These are phyloP conservation scores for Takashimella koratensis DNA, from an alignment of 1,284 basidiomycete genomes.

Conservation along the genomic window DNA sequence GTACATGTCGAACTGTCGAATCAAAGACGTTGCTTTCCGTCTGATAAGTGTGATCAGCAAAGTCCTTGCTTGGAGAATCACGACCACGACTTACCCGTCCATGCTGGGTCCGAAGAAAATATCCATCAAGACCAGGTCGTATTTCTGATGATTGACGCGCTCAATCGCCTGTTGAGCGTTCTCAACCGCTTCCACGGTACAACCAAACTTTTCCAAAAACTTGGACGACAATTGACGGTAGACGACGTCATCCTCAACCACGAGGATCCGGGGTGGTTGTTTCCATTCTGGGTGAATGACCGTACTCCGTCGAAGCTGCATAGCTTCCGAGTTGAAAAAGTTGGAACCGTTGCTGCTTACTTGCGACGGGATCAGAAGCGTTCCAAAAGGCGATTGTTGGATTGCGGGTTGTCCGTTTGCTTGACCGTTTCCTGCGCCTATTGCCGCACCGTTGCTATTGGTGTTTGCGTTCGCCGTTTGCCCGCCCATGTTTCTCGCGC, in stretches of 20 bases:
- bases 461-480: not conserved
- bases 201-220: slow-evolving; percentile 93
- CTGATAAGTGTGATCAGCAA: slow-evolving; percentile 12
- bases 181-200: slow-evolving; percentile 88
- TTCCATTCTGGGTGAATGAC: slow-evolving; percentile 87
- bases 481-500: too few relatives aligned
- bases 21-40: slow-evolving; percentile 73
- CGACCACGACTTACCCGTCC: slow-evolving; percentile 38
- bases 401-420: not conserved
- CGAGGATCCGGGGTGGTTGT: slow-evolving; percentile 75
- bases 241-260: slow-evolving; percentile 94
- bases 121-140: slow-evolving; percentile 92
- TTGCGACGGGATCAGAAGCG: not conserved
- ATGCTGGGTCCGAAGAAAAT: slow-evolving; percentile 47
- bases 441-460: not conserved
- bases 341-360: not conserved
- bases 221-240: slow-evolving; percentile 83
- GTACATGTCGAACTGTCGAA: slow-evolving; percentile 79
- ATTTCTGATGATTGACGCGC: slow-evolving; percentile 91
- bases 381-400: slow-evolving; percentile 25
- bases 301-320: slow-evolving; percentile 41
- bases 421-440: not conserved
- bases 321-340: not conserved
- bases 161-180: slow-evolving; percentile 89
- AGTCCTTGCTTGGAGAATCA: not conserved